Evolutionary conservation across 1,284 basidiomycete species (phyloP).

Genomic region (Irpex lacteus): DNA sequence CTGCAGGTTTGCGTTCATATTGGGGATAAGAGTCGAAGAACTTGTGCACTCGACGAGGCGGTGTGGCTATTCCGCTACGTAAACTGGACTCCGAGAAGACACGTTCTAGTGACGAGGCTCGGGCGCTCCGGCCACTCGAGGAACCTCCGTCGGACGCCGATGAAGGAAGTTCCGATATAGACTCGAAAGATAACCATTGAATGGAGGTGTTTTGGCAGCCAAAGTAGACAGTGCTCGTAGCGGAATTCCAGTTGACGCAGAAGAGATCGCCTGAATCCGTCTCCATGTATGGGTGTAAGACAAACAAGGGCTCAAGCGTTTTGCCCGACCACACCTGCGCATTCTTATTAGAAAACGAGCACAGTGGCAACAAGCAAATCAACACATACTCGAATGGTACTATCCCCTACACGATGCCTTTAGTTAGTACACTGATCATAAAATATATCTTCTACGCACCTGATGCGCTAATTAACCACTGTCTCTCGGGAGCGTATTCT

Average conservation of each 20-base stretch:
- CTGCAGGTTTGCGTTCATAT: constrained; percentile 61
- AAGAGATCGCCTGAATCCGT: constrained; percentile 89
- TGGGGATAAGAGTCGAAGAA: constrained; percentile 83
- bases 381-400: constrained; percentile 72
- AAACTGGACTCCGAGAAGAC: constrained; percentile 20
- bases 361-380: background rate
- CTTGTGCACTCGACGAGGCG: constrained; percentile 57
- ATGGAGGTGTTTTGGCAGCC: constrained; percentile 91
- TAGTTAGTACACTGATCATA: constrained; percentile 4
- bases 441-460: constrained; percentile 38
- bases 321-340: constrained; percentile 83
- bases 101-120: constrained; percentile 12
- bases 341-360: constrained; percentile 17
- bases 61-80: constrained; percentile 44
- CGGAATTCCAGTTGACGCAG: constrained; percentile 78
- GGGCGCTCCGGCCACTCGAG: constrained; percentile 17
- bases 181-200: constrained; percentile 75
- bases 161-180: background rate
- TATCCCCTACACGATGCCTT: constrained; percentile 61
- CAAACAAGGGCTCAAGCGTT: constrained; percentile 69
- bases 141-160: background rate
- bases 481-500: constrained; percentile 70
- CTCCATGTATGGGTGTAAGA: constrained; percentile 83
- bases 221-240: constrained; percentile 75
- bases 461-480: constrained; percentile 86